Evolutionary conservation across 2,329 filamentous ascomycete genomes (phyloP).

Genomic region (Drechmeria coniospora): DNA sequence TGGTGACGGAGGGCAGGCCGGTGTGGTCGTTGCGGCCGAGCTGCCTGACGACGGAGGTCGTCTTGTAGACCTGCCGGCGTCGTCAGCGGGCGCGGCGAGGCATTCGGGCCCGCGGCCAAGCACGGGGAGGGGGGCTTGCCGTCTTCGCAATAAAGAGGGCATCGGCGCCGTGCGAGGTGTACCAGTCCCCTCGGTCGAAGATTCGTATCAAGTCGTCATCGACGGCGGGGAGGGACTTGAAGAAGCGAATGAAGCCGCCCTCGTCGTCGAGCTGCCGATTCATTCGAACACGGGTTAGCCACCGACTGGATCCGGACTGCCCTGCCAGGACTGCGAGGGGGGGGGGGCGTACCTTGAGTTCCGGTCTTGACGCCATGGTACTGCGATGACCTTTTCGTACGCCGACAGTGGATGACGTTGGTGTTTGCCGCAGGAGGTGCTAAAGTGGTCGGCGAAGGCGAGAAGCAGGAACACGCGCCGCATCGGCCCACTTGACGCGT

Average conservation of each 20-base stretch:
- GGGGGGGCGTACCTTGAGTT: constrained; percentile 42
- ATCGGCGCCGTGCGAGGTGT: constrained; percentile 82
- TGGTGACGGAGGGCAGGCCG: constrained; percentile 83
- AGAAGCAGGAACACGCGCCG: too few species aligned
- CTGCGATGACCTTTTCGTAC: too few species aligned
- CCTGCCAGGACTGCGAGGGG: too few species aligned
- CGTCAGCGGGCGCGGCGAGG: not conserved
- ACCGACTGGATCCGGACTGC: too few species aligned
- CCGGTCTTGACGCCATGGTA: constrained; percentile 53
- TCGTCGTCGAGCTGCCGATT: constrained; percentile 89
- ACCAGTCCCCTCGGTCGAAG: constrained; percentile 89
- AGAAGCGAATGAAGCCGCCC: constrained; percentile 90
- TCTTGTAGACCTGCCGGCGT: constrained; percentile 74
- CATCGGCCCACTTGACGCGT: too few species aligned
- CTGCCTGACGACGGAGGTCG: constrained; percentile 84
- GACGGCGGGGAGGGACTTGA: constrained; percentile 64
- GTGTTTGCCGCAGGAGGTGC: too few species aligned
- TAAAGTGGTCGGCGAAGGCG: too few species aligned
- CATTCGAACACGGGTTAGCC: too few species aligned
- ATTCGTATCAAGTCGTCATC: constrained; percentile 69
- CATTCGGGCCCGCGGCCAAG: not conserved
- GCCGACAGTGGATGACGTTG: too few species aligned
- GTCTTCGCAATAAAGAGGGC: constrained; percentile 70
- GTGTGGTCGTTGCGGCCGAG: constrained; percentile 71
- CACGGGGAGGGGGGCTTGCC: constrained; percentile 25